Percentiles rank a stretch among this genome's conserved stretches.
These are phyloP conservation scores for Symbiotaphrina buchneri DNA, from an alignment of 495 filamentous ascomycete genomes.

Conservation along the genomic window DNA sequence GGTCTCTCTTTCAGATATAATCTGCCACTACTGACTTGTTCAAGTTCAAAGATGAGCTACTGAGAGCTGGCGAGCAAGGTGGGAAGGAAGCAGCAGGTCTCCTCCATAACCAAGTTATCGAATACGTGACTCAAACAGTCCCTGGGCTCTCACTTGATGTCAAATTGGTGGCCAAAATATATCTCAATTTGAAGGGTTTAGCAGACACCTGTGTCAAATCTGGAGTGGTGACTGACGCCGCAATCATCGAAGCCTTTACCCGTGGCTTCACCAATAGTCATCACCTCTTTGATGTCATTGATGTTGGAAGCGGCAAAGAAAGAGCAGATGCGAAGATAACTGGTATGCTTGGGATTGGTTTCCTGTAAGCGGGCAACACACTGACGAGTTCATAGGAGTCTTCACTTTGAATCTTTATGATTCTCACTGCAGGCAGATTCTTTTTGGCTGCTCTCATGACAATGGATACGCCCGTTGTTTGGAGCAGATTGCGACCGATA, in stretches of 20 bases:
- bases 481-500: conserved; percentile 34
- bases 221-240: conserved; percentile 28
- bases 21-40: conserved; percentile 5
- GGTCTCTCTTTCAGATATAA: conserved; percentile 8
- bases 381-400: conserved; percentile 24
- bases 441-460: conserved; percentile 62
- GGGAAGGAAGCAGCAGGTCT: conserved; percentile 46
- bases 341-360: conserved; percentile 24
- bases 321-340: conserved; percentile 50
- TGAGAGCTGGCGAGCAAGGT: conserved; percentile 41
- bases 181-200: conserved; percentile 44
- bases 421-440: conserved; percentile 58
- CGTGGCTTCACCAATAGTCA: conserved; percentile 24
- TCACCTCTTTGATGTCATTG: conserved; percentile 5
- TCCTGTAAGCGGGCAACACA: not conserved
- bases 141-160: conserved; percentile 22
- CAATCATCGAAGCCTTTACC: conserved; percentile 40
- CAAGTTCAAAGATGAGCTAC: conserved; percentile 41
- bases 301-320: conserved; percentile 42
- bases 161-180: conserved; percentile 44
- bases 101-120: conserved; percentile 28
- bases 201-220: conserved; percentile 30
- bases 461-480: conserved; percentile 47
- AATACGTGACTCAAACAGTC: conserved; percentile 19
- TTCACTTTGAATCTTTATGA: conserved; percentile 44